Base-by-base conservation (phyloP, 2,329 filamentous ascomycete genomes). In the Zymoseptoria crescenta region DNA sequence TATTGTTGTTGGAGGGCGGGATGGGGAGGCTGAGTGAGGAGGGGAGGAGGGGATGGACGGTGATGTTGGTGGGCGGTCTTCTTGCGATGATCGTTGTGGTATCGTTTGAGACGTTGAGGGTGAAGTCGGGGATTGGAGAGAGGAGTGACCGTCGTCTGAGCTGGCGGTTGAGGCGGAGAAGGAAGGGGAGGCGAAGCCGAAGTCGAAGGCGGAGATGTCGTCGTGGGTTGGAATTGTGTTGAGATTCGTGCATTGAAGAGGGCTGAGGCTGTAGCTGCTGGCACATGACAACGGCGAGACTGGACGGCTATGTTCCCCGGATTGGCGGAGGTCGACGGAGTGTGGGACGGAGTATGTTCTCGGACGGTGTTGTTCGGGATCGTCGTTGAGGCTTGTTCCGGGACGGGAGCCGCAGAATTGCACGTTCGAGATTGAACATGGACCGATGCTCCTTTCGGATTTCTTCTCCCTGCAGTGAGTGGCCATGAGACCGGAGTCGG, bases 81-180 rank as follows among this genome's bases (percentile, higher is more conserved):
- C 13, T 13, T 45, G 16, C 13, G 35, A 45, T 2, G 10, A 7
- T 6, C 13, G 13, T 45, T 45, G 35, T 13, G 10, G 7, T 16
- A 13, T 6, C 35, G n/a, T 41, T 13, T 13, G 35, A 13, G 35
- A 9, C 9, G 13, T 45, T 45, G 10, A 13, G 3, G 35, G 35
- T 16, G 35, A 45, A 16, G 35, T 6, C 4, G 35, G 35, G 3
- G 35, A 45, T 45, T 45, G 35, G 1, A 13, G 35, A n/a, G 35
- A 45, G 10, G 13, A 13, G 9, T 45, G 10, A 16, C 35, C 35
- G 35, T 63, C 68, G 27, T 58, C 64, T 10, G 69, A 69, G 61
- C 68, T 70, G 24, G 72, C 55, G 16, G 72, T 73, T 35, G 65
- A 66, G 49, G 66, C 69, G 30, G 66, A 68, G 60, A 73, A 72